Percentiles rank a stretch among this genome's conserved stretches.
phyloP scores from a whole-genome alignment of 768 basidiomycete genomes.

The Pleurotus eryngii region DNA sequence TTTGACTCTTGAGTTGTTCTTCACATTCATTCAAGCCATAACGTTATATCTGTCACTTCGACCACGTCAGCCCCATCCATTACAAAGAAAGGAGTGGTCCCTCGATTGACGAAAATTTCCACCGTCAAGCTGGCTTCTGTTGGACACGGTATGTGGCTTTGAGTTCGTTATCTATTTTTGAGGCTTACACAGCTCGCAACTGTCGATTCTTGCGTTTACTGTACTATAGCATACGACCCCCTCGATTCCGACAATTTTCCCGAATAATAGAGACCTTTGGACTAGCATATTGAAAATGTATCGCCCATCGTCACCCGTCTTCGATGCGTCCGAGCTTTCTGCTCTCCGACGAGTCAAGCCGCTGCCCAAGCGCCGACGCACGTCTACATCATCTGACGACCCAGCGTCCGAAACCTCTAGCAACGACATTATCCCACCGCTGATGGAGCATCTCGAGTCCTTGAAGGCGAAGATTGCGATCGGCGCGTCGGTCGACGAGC shows the following conservation, averaged over 20 bases:
- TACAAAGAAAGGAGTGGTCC: neutral
- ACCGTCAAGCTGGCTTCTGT: slow-evolving; percentile 4
- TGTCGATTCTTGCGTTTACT: too few species aligned
- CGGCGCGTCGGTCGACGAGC: slow-evolving; percentile 45
- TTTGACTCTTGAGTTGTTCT: neutral
- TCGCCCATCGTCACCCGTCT: slow-evolving; percentile 53
- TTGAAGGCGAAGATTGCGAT: slow-evolving; percentile 6
- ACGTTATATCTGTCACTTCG: neutral
- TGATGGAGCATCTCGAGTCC: slow-evolving; percentile 14
- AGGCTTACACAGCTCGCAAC: neutral
- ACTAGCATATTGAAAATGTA: slow-evolving; percentile 35
- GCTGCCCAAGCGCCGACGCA: slow-evolving; percentile 72
- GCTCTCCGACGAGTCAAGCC: slow-evolving; percentile 69
- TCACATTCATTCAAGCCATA: neutral
- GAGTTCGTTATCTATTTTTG: neutral
- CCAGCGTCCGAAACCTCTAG: slow-evolving; percentile 7
- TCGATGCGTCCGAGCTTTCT: slow-evolving; percentile 65
- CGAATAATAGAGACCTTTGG: too few species aligned
- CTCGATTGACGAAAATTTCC: too few species aligned
- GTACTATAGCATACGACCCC: too few species aligned
- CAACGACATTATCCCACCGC: slow-evolving; percentile 4
- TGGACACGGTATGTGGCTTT: neutral
- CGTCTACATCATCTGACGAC: slow-evolving; percentile 25
- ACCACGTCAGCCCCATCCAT: slow-evolving; percentile 5
- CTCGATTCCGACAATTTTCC: too few species aligned